Percentiles rank a stretch among this genome's conserved stretches.
Evolutionary conservation across 2,329 filamentous ascomycete genomes (phyloP).

Genomic region (Sarocladium kiliense): DNA sequence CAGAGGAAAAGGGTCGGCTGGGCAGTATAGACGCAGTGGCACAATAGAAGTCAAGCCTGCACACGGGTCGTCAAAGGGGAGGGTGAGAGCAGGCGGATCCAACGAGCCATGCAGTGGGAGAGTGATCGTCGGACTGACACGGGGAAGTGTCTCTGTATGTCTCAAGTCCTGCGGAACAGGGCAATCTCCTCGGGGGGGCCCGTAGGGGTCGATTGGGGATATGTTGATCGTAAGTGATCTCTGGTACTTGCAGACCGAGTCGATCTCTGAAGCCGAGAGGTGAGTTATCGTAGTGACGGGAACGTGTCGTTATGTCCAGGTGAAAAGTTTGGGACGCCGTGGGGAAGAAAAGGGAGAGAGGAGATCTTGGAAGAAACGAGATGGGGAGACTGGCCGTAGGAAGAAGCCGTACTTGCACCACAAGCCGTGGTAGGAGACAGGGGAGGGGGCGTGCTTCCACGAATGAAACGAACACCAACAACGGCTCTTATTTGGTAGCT

Average conservation of each 20-base stretch:
- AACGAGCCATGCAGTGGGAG: background rate
- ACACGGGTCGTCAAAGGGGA: background rate
- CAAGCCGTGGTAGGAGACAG: background rate
- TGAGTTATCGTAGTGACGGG: no score
- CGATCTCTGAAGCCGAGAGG: no score
- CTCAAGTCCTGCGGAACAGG: constrained; percentile 5
- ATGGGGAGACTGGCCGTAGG: background rate
- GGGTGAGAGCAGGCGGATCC: background rate
- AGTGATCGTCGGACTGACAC: constrained; percentile 6
- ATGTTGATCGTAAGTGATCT: background rate
- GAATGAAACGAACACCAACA: background rate
- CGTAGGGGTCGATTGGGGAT: background rate
- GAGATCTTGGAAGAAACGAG: constrained; percentile 3
- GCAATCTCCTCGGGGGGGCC: background rate
- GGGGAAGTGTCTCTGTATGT: constrained; percentile 4
- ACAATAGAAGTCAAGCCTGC: background rate
- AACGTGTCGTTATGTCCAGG: background rate
- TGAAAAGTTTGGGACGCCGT: background rate
- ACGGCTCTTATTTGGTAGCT: background rate
- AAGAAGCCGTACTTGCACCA: background rate
- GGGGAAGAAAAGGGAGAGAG: background rate
- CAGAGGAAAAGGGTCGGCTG: background rate
- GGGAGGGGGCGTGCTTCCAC: background rate
- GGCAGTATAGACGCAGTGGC: background rate
- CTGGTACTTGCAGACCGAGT: no score